Percentiles rank a stretch among this genome's conserved stretches.
Conservation (phyloP, 768 basidiomycete genomes). For the Melanogaster broomeanus region DNA sequence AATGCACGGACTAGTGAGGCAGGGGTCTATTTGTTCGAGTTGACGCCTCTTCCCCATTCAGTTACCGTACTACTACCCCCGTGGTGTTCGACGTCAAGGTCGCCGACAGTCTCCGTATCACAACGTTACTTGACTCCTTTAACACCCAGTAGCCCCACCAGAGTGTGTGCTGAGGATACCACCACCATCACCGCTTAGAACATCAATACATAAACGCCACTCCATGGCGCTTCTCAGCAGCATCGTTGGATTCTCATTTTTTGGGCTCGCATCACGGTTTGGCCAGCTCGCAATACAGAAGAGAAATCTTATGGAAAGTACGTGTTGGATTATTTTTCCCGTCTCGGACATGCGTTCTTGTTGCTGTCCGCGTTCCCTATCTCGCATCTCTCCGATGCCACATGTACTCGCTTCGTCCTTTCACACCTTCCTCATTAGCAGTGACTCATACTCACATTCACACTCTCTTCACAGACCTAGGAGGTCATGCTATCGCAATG, state of each 20-base stretch:
- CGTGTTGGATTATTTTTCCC: slow-evolving; percentile 35
- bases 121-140: neutral
- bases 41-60: slow-evolving; percentile 16
- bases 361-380: too few relatives aligned
- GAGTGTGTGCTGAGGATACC: slow-evolving; percentile 3
- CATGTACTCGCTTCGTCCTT: too few relatives aligned
- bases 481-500: slow-evolving; percentile 70
- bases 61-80: neutral
- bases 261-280: slow-evolving; percentile 81
- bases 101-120: slow-evolving; percentile 12
- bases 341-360: too few relatives aligned
- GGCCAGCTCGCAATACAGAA: slow-evolving; percentile 88
- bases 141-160: neutral
- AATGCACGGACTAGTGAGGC: too few relatives aligned
- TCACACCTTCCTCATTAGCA: neutral
- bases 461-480: slow-evolving; percentile 53
- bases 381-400: too few relatives aligned
- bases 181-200: neutral
- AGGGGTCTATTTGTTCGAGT: slow-evolving; percentile 29
- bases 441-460: neutral
- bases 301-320: slow-evolving; percentile 78
- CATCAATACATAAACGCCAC: neutral
- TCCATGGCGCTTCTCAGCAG: slow-evolving; percentile 69
- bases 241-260: slow-evolving; percentile 74
- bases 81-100: neutral